Percentiles rank a stretch among this genome's conserved stretches.
Evolutionary conservation across 2,329 filamentous ascomycete species (phyloP).

Genomic region (Hypomyces perniciosus): DNA sequence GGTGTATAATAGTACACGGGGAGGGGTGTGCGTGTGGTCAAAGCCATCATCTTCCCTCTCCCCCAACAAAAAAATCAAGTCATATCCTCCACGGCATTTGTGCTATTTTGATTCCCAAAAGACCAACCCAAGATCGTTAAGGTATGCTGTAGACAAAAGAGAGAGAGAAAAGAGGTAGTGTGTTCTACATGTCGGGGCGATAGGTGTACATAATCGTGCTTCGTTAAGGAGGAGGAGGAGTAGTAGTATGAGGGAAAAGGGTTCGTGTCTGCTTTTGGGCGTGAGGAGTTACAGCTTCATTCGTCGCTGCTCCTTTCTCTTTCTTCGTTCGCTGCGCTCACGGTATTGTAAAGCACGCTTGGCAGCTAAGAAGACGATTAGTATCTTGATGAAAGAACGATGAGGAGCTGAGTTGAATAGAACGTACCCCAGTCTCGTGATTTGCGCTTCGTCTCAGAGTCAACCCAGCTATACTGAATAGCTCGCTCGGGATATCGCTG

Average conservation of each 20-base stretch:
- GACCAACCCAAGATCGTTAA: background rate
- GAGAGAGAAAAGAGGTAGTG: background rate
- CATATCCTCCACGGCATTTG: background rate
- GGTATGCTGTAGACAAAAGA: background rate
- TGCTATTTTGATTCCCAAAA: background rate
- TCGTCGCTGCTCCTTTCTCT: conserved; percentile 33
- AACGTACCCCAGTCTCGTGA: conserved; percentile 37
- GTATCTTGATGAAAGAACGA: background rate
- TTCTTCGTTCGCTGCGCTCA: conserved; percentile 31
- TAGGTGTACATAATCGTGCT: conserved; percentile 1
- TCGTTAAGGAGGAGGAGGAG: background rate
- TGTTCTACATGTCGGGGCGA: background rate
- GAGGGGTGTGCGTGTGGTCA: background rate
- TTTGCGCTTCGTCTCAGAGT: conserved; percentile 30
- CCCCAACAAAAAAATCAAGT: background rate
- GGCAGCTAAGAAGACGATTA: conserved; percentile 22
- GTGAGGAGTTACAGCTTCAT: conserved; percentile 25
- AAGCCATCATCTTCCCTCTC: background rate
- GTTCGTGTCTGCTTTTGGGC: background rate
- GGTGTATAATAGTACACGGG: background rate
- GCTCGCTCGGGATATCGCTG: conserved; percentile 44
- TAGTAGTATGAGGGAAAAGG: background rate
- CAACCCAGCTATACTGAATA: conserved; percentile 40
- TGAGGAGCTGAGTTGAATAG: background rate
- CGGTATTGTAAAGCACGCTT: conserved; percentile 32